Base-by-base conservation (phyloP, 129 eudicot genomes). In the Helichrysum umbraculigerum region DNA sequence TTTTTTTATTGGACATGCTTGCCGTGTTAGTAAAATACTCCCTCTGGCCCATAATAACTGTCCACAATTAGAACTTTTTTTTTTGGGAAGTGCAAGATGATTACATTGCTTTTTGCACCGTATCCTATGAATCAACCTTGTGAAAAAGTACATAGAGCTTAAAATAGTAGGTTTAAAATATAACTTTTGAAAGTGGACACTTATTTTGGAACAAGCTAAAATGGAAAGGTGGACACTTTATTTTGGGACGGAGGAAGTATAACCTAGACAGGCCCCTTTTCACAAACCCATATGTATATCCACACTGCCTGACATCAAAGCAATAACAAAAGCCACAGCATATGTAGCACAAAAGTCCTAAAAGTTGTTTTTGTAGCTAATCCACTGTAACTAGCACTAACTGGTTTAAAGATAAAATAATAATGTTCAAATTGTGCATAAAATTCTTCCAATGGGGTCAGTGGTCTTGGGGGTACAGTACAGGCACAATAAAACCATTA, bases 271-370 rank as follows among this genome's bases (percentile, higher is more conserved):
- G 34, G 2, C 64, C 16, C 33, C 2, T 17, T 63, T 44, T 44
- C 63, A 50, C 70, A 75, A n/a, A 32, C 71, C 72, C 78, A 29
- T 3, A 64, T 56, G 20, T 47, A 50, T 3, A 29, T 29, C 73
- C 28, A 25, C 72, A 68, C 30, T 11, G 16, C 1, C 29, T 34
- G 44, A 70, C 42, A 17, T 51, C 14, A 10, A 17, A 52, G 29
- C 52, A 19, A n/a, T 17, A 52, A 71, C 47, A 52, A 32, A 52
- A 17, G 16, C 50, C 64, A 29, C 16, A 50, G 0, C 22, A 22
- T 33, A 34, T 58, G 10, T 15, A n/a, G 6, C 60, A 37, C 60
- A 35, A 59, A 59, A 25, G 28, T 35, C 7, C 25, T 32, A 19
- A 22, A 39, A 39, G 0, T 16, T 35, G 39, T 73, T 35, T 60